Percentiles rank a stretch among this genome's conserved stretches.
phyloP scores from a whole-genome alignment of 2,329 filamentous ascomycete species.

The Clarireedia monteithiana region DNA sequence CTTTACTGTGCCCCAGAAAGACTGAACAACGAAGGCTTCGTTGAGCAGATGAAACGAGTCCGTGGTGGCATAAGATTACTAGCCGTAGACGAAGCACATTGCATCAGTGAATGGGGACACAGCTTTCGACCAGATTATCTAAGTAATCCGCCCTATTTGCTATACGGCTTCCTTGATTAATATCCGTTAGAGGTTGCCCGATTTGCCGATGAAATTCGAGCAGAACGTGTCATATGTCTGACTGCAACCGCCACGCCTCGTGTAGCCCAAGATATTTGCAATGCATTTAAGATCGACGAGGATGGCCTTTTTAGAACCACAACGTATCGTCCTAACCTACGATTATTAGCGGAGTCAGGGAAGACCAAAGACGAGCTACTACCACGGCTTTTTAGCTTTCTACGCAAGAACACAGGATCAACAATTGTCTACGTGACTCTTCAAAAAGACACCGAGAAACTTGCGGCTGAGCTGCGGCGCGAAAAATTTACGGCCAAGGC shows the following conservation, averaged over 20 bases:
- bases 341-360: constrained; percentile 42
- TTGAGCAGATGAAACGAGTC: constrained; percentile 46
- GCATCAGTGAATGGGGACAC: constrained; percentile 49
- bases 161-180: not conserved
- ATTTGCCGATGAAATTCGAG: constrained; percentile 46
- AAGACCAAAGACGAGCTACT: constrained; percentile 37
- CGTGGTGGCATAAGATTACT: constrained; percentile 48
- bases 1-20: constrained; percentile 53
- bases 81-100: constrained; percentile 52
- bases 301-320: constrained; percentile 48
- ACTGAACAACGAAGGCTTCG: constrained; percentile 53
- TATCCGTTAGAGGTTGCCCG: constrained; percentile 37
- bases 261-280: constrained; percentile 47
- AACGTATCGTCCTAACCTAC: constrained; percentile 47
- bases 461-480: constrained; percentile 33
- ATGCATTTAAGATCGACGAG: constrained; percentile 41
- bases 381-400: constrained; percentile 38
- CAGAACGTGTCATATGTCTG: constrained; percentile 51
- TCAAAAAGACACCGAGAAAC: constrained; percentile 42
- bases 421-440: constrained; percentile 54
- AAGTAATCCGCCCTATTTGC: constrained; percentile 26
- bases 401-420: constrained; percentile 43
- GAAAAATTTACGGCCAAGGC: constrained; percentile 36
- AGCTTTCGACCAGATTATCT: constrained; percentile 44
- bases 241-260: constrained; percentile 51